These are phyloP conservation scores for Domatiomyces globalis DNA, from an alignment of 2,329 filamentous ascomycete genomes.

Conservation along the genomic window DNA sequence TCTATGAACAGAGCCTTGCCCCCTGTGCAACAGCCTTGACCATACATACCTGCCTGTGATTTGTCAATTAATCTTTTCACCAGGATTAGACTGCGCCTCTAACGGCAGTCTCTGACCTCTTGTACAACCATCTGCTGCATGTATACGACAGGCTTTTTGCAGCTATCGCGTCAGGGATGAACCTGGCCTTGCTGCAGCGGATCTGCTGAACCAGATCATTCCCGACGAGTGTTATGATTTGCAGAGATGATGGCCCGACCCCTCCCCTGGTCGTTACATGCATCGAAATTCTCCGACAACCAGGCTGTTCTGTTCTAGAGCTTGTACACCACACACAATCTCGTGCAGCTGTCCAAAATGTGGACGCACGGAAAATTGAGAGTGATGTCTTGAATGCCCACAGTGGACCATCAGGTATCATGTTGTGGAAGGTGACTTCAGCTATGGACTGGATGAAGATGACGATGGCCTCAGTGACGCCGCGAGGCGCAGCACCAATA, in stretches of 20 bases:
- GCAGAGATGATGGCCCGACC: neutral
- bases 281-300: conserved; percentile 1
- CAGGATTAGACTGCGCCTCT: neutral
- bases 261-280: neutral
- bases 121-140: neutral
- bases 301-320: too few relatives aligned
- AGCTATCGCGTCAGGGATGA: neutral
- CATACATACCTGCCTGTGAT: neutral
- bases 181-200: neutral
- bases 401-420: too few relatives aligned
- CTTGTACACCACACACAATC: too few relatives aligned
- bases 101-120: conserved; percentile 1
- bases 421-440: too few relatives aligned
- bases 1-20: too few relatives aligned
- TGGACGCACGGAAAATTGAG: too few relatives aligned
- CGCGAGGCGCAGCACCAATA: too few relatives aligned
- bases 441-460: too few relatives aligned
- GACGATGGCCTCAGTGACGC: too few relatives aligned
- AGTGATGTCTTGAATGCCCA: too few relatives aligned
- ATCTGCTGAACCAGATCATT: neutral
- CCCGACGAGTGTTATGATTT: neutral
- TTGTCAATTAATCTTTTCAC: neutral
- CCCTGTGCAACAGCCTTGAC: too few relatives aligned
- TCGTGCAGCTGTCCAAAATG: too few relatives aligned
- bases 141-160: neutral